A percentile compares a stretch with the other conserved stretches of the same genome.
Conservation (phyloP, 352 stramenopile species). For the Bremia lactucae region DNA sequence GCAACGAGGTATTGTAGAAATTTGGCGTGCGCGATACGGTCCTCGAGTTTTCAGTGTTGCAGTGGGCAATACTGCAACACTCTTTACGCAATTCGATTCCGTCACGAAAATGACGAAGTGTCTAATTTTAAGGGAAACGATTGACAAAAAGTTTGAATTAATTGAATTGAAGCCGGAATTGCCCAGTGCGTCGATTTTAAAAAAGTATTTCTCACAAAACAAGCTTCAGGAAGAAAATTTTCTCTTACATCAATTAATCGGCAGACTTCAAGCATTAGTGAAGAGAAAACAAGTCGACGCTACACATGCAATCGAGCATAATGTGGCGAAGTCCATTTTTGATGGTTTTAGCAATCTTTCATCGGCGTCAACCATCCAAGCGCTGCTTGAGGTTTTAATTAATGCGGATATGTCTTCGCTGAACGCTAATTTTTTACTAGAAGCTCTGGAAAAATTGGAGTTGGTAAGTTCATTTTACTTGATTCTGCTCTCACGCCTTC, state of each 20-base stretch:
- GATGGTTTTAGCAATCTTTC: constrained; percentile 55
- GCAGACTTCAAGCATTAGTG: constrained; percentile 53
- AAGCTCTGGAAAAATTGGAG: constrained; percentile 51
- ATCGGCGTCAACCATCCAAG: constrained; percentile 54
- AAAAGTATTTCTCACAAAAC: constrained; percentile 82
- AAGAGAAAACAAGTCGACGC: constrained; percentile 44
- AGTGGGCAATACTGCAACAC: constrained; percentile 47
- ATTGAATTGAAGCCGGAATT: constrained; percentile 47
- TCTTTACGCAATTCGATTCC: constrained; percentile 51
- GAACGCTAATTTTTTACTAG: constrained; percentile 46
- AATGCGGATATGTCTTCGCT: constrained; percentile 48
- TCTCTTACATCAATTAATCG: constrained; percentile 68
- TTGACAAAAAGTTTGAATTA: constrained; percentile 30
- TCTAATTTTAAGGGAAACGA: constrained; percentile 33
- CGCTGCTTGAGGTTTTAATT: constrained; percentile 61
- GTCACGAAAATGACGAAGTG: constrained; percentile 32
- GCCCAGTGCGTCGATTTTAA: constrained; percentile 47
- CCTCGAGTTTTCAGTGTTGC: constrained; percentile 65
- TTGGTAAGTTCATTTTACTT: constrained; percentile 23
- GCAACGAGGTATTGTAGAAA: constrained; percentile 71
- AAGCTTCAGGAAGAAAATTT: constrained; percentile 84
- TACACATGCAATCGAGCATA: constrained; percentile 34
- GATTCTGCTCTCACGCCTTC: background rate
- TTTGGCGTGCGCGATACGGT: constrained; percentile 70
- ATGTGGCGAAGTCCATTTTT: constrained; percentile 39